Evolutionary conservation across 345 rosid genomes (phyloP), one percentile per base, ranked within the genome.

Genomic region (Cochlearia excelsa): DNA sequence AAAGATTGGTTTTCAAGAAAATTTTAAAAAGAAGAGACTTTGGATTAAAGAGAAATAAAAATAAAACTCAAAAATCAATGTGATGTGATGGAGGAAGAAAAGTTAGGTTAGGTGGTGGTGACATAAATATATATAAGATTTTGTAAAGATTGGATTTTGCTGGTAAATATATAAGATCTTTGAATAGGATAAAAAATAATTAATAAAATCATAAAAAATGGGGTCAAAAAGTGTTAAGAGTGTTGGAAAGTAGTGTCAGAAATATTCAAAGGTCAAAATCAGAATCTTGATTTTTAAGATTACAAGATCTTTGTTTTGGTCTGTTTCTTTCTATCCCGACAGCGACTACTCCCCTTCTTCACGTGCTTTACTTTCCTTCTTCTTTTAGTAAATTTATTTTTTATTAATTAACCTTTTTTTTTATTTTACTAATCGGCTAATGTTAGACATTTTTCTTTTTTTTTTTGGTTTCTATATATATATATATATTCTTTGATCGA

Each of bases 151-250:
- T 44, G 27, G 74, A 70, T 70, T 29, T 70, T 56, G 69, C 37
- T 51, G 69, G 64, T 57, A 16, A 70, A 33, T 16, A 16, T 16
- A 16, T 16, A 16, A 37, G 60, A 70, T 70, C 65, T 70, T 70
- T 69, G 68, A 63, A 61, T 62, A 47, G 57, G 57, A 69, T 54
- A 69, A 50, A 47, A 69, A 69, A 69, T 69, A 62, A 61, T 47
- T 34, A 34, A 16, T 16, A 16, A 16, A 16, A 0, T 16, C 23
- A 16, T 16, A 16, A 16, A 16, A 54, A 34, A 43, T 10, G 26
- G 73, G 73, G 67, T 61, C 67, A 61, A 34, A 43, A 6, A 26
- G 73, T 67, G 67, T 61, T 63, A 61, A 61, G 67, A 54, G 67
- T 68, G 73, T 39, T 8, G 43, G 43, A 39, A 39, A 16, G 23